phyloP scores from a whole-genome alignment of 768 basidiomycete species.

The Leccinellum albellum region DNA sequence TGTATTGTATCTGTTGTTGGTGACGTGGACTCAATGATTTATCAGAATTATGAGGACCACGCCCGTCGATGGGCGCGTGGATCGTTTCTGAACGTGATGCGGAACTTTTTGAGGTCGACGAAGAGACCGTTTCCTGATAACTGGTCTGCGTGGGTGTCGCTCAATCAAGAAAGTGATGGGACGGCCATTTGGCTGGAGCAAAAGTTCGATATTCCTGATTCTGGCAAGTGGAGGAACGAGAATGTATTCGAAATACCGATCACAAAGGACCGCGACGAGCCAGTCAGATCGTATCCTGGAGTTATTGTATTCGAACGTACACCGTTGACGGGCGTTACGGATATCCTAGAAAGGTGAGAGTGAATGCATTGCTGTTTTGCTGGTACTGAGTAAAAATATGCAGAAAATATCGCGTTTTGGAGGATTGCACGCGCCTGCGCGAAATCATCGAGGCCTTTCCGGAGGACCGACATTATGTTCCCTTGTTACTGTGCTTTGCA shows the following conservation, averaged over 20 bases:
- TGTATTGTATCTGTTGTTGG: neutral
- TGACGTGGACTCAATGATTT: slow-evolving; percentile 4
- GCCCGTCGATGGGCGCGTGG: slow-evolving; percentile 71
- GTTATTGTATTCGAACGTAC: slow-evolving; percentile 75
- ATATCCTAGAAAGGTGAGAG: slow-evolving; percentile 64
- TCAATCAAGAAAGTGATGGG: slow-evolving; percentile 66
- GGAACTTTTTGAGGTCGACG: slow-evolving; percentile 38
- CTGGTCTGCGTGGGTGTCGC: slow-evolving; percentile 73
- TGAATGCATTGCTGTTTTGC: neutral
- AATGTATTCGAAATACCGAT: slow-evolving; percentile 57
- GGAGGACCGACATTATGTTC: slow-evolving; percentile 53
- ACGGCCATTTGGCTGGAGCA: slow-evolving; percentile 79
- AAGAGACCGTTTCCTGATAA: slow-evolving; percentile 30
- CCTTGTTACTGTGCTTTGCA: slow-evolving; percentile 56
- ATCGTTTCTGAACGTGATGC: slow-evolving; percentile 50
- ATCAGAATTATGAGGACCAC: slow-evolving; percentile 69
- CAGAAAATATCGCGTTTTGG: slow-evolving; percentile 68
- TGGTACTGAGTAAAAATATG: neutral
- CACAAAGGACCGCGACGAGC: slow-evolving; percentile 17
- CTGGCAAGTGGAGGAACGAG: slow-evolving; percentile 61
- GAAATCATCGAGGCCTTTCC: slow-evolving; percentile 58
- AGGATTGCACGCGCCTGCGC: slow-evolving; percentile 68
- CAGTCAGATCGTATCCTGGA: slow-evolving; percentile 45
- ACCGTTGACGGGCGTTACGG: slow-evolving; percentile 55
- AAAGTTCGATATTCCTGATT: slow-evolving; percentile 67